These are phyloP conservation scores for Teunomyces atbi DNA, from an alignment of 805 yeast genomes.

Conservation along the genomic window DNA sequence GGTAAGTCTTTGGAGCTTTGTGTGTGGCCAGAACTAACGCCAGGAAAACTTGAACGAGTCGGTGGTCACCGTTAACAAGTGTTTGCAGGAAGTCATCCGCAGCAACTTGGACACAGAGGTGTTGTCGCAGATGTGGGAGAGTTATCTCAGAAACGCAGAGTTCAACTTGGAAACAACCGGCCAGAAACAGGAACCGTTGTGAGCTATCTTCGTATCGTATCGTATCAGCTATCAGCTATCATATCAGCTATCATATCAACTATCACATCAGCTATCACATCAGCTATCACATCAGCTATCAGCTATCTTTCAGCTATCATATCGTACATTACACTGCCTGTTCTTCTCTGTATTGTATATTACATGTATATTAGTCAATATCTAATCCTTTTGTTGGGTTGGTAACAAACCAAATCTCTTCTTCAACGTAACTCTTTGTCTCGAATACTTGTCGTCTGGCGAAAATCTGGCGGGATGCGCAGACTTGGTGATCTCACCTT, in stretches of 20 bases:
- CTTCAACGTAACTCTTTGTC: slow-evolving; percentile 98
- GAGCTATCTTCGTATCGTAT: no score
- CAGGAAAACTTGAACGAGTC: slow-evolving; percentile 73
- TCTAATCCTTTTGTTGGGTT: slow-evolving; percentile 52
- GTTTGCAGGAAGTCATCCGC: slow-evolving; percentile 59
- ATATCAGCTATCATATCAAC: no score
- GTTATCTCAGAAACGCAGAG: slow-evolving; percentile 66
- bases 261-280: no score
- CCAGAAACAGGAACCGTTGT: slow-evolving; percentile 54
- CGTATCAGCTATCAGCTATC: no score
- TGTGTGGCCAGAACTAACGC: slow-evolving; percentile 12
- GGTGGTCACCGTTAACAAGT: slow-evolving; percentile 59
- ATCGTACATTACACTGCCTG: no score
- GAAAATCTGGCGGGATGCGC: slow-evolving; percentile 99
- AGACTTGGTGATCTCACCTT: slow-evolving; percentile 94
- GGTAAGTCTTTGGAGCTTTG: slow-evolving; percentile 45
- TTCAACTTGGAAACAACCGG: slow-evolving; percentile 68
- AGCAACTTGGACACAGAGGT: slow-evolving; percentile 69
- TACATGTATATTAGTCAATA: neutral
- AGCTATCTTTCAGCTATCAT: no score
- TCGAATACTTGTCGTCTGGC: slow-evolving; percentile 98
- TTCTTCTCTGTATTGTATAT: neutral
- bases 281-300: no score
- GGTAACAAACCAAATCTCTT: slow-evolving; percentile 89
- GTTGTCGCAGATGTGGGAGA: slow-evolving; percentile 76